phyloP scores from a whole-genome alignment of 176 grass and related monocot genomes.

The Hyparrhenia diplandra region DNA sequence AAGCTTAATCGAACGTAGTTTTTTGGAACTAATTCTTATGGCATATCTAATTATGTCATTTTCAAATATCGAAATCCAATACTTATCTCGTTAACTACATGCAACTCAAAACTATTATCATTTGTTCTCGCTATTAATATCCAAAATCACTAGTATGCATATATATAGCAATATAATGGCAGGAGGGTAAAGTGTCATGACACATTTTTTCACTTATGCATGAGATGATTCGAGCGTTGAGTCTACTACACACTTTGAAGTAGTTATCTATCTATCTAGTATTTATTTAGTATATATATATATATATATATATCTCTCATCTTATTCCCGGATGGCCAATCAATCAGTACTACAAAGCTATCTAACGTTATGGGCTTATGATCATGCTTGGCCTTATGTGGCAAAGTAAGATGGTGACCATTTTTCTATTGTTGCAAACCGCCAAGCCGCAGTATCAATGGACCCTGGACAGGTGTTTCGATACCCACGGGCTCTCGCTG shows the following conservation, averaged over 20 bases:
- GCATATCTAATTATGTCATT: background rate
- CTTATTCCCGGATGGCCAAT: background rate
- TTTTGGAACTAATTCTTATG: background rate
- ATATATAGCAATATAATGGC: background rate
- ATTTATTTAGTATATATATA: too few species aligned
- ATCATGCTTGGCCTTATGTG: background rate
- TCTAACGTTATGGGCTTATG: background rate
- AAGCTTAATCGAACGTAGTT: too few species aligned
- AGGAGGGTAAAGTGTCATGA: background rate
- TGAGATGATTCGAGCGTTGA: background rate
- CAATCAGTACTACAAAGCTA: too few species aligned
- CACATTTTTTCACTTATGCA: background rate
- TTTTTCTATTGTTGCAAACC: background rate
- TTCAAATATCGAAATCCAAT: background rate
- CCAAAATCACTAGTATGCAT: background rate
- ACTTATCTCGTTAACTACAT: background rate
- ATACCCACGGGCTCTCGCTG: background rate
- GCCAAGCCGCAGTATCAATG: background rate
- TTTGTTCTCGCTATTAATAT: background rate
- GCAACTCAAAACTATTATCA: background rate
- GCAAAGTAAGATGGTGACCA: background rate
- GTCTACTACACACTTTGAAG: background rate
- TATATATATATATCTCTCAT: too few species aligned
- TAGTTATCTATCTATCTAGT: background rate
- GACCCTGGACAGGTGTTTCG: constrained; percentile 16